Evolutionary conservation across 106 monocot species (phyloP), one percentile per base, ranked within the genome.

Genomic region (Posidonia australis): DNA sequence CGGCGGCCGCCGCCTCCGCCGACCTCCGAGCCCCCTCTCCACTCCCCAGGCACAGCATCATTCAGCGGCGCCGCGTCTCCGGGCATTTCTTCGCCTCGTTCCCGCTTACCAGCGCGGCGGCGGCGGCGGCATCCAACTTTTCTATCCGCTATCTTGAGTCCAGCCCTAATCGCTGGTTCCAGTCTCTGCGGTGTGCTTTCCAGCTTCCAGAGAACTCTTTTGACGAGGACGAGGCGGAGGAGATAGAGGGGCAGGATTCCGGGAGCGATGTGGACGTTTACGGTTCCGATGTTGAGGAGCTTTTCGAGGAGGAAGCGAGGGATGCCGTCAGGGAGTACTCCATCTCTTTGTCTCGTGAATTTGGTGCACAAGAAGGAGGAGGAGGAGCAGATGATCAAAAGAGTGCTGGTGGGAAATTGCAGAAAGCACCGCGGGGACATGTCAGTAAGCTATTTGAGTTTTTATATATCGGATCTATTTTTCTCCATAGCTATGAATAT

Each of bases 241-340:
- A 4, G 67, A 30, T 7, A 4, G 36, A 36, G 36, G 36, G 36
- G 2, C 5, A 36, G 36, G 36, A 36, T 4, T 36, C 36, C 36
- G 36, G 36, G 36, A 36, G 36, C 36, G 36, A 36, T 7, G 36
- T 36, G 36, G 36, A 36, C 7, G 36, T 7, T 36, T 36, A 36
- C 7, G 36, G 36, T 9, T 72, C 20, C 19, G 71, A 60, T 7
- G 44, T 9, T 14, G 72, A 56, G 14, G 74, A 75, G 44, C 69
- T 52, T 36, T 64, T 90, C 60, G 86, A 92, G 61, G 81, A 79
- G 65, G 91, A 92, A 58, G 91, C 91, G 53, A 66, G 66, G 51
- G 77, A 72, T 69, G 81, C 67, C 32, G 86, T 63, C 27, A 68
- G 69, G 58, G 77, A 86, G 67, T 82, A 75, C 70, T 60, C 86